phyloP scores from a whole-genome alignment of 2,329 filamentous ascomycete genomes.

The Cladosporium phlei region DNA sequence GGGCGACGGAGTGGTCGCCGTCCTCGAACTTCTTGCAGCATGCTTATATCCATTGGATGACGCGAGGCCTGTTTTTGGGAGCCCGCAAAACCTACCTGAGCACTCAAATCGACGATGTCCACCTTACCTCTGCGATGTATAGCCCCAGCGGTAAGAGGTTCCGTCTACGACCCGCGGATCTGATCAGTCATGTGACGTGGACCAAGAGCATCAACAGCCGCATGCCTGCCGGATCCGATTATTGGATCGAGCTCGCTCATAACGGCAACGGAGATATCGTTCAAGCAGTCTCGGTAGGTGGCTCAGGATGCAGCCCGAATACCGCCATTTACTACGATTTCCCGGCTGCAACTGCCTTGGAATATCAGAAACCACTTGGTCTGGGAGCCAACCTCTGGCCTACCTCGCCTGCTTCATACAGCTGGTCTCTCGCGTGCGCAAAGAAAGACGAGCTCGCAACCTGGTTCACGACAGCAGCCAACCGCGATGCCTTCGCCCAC shows the following conservation, averaged over 20 bases:
- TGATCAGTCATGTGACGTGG: conserved; percentile 46
- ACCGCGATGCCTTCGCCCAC: conserved; percentile 52
- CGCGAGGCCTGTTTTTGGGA: conserved; percentile 54
- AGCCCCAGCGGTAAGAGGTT: conserved; percentile 45
- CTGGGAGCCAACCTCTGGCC: conserved; percentile 38
- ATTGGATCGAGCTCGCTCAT: conserved; percentile 51
- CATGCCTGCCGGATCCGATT: conserved; percentile 49
- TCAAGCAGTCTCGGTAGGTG: background rate
- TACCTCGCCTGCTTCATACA: conserved; percentile 39
- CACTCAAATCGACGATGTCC: conserved; percentile 60
- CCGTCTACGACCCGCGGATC: conserved; percentile 45
- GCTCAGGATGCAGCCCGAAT: conserved; percentile 27
- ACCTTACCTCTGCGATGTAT: conserved; percentile 44
- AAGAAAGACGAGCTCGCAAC: conserved; percentile 46
- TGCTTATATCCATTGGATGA: conserved; percentile 59
- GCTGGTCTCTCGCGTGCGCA: conserved; percentile 48
- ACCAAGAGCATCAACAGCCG: conserved; percentile 40
- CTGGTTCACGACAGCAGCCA: conserved; percentile 49
- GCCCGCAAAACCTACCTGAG: conserved; percentile 52
- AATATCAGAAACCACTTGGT: conserved; percentile 44
- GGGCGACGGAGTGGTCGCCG: conserved; percentile 48
- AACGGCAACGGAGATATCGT: conserved; percentile 51
- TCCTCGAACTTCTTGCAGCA: conserved; percentile 58
- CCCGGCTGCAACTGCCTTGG: conserved; percentile 38
- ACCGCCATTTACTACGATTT: conserved; percentile 37